phyloP scores from a whole-genome alignment of 805 yeast species.

The Jamesozyma lodderae region DNA sequence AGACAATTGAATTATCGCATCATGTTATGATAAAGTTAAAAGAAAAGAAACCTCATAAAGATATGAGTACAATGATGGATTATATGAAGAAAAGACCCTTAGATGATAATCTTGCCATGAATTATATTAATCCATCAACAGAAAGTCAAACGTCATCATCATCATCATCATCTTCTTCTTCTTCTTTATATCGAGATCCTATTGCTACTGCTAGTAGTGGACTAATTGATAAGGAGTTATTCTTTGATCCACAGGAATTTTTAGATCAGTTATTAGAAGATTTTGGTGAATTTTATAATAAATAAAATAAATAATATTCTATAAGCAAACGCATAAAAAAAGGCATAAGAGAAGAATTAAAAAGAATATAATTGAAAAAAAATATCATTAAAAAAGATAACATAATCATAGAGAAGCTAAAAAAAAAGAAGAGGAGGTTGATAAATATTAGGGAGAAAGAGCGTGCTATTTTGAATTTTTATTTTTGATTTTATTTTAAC shows the following conservation, averaged over 20 bases:
- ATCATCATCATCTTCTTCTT: not conserved
- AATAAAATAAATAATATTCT: not conserved
- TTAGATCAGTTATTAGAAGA: constrained; percentile 9
- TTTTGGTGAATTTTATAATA: constrained; percentile 1
- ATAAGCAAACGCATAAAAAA: not conserved
- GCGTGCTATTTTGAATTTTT: not conserved
- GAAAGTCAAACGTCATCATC: too few species aligned
- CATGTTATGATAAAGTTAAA: constrained; percentile 2
- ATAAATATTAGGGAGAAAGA: not conserved
- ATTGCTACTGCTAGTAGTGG: not conserved
- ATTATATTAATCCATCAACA: too few species aligned
- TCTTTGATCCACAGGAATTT: constrained; percentile 8
- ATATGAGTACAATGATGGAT: not conserved
- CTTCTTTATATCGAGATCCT: not conserved
- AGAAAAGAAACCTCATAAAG: not conserved
- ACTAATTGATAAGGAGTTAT: constrained; percentile 1
- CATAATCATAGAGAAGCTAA: not conserved
- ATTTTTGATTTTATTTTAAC: not conserved
- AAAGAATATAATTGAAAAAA: not conserved
- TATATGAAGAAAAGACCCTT: not conserved
- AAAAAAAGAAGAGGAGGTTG: not conserved
- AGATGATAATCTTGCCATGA: too few species aligned
- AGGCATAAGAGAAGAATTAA: not conserved
- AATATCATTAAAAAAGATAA: not conserved
- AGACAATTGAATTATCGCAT: constrained; percentile 14